Percentiles rank a stretch among this genome's conserved stretches.
These are phyloP conservation scores for Biscutella laevigata DNA, from an alignment of 441 rosid genomes.

Conservation along the genomic window DNA sequence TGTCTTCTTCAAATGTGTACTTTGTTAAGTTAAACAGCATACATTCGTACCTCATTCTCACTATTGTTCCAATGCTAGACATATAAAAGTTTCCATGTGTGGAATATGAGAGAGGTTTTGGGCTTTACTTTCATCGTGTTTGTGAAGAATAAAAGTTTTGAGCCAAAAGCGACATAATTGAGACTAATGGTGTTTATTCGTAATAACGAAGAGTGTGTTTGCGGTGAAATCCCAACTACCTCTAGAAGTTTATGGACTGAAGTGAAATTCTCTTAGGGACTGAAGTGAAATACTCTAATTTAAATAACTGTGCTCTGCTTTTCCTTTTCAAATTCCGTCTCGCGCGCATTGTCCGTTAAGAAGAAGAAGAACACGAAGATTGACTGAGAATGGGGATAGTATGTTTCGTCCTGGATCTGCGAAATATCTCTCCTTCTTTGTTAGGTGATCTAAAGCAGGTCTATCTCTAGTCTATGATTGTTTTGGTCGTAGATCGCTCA, in stretches of 20 bases:
- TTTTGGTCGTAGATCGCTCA: constrained; percentile 13
- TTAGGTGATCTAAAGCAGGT: constrained; percentile 71
- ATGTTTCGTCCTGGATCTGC: constrained; percentile 69
- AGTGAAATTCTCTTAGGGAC: constrained; percentile 15
- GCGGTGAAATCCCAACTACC: not conserved
- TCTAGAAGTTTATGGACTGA: constrained; percentile 13
- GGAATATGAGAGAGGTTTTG: not conserved
- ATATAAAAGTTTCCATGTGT: not conserved
- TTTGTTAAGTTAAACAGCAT: constrained; percentile 12
- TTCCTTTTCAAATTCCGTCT: constrained; percentile 16
- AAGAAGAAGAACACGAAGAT: constrained; percentile 10
- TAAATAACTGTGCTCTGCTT: constrained; percentile 4
- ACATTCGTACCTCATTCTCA: constrained; percentile 7
- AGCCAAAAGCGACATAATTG: not conserved
- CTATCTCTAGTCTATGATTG: not conserved
- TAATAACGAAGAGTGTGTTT: not conserved
- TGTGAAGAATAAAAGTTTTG: not conserved
- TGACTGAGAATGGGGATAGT: constrained; percentile 43
- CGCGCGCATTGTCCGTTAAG: constrained; percentile 23
- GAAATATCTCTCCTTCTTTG: constrained; percentile 46
- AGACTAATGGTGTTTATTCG: not conserved
- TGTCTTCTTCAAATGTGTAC: constrained; percentile 16
- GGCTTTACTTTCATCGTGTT: not conserved
- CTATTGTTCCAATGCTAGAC: not conserved
- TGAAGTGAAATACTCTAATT: not conserved